Conservation (phyloP, 1,284 basidiomycete genomes). For the Phaffia rhodozyma region DNA sequence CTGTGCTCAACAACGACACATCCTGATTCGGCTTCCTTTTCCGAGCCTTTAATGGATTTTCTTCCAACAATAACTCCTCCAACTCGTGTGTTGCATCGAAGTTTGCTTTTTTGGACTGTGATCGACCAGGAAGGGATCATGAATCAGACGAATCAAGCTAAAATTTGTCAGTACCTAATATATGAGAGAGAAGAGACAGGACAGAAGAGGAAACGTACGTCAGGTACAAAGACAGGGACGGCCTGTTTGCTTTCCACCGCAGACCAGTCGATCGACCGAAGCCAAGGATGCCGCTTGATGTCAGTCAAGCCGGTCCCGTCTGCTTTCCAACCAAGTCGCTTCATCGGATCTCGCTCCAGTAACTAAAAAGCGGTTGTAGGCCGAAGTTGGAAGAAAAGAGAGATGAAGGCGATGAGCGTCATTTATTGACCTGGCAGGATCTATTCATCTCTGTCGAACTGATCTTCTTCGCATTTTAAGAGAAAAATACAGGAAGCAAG, state of each 20-base stretch:
- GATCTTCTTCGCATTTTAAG: not conserved
- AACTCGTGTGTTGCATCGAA: constrained; percentile 99
- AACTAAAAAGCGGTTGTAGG: constrained; percentile 41
- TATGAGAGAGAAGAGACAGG: not conserved
- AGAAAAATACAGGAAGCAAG: not conserved
- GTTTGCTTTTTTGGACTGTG: constrained; percentile 87
- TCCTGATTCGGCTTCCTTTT: constrained; percentile 84
- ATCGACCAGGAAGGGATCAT: not conserved
- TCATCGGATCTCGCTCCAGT: constrained; percentile 69
- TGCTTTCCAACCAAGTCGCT: constrained; percentile 68
- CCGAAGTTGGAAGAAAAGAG: constrained; percentile 1
- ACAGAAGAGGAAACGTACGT: constrained; percentile 36
- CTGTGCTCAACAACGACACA: constrained; percentile 64
- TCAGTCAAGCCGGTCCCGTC: constrained; percentile 66
- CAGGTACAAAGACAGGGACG: constrained; percentile 78
- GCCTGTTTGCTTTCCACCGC: constrained; percentile 67
- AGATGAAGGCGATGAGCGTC: not conserved
- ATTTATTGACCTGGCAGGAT: not conserved
- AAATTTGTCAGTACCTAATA: constrained; percentile 10
- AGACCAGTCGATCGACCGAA: constrained; percentile 73
- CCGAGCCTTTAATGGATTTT: constrained; percentile 92
- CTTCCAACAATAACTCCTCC: constrained; percentile 87
- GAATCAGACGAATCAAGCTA: not conserved
- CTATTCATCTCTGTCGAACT: not conserved
- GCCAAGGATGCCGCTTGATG: constrained; percentile 74